Base-by-base conservation (phyloP, 2,329 filamentous ascomycete genomes). In the Xylariaceae sp. region DNA sequence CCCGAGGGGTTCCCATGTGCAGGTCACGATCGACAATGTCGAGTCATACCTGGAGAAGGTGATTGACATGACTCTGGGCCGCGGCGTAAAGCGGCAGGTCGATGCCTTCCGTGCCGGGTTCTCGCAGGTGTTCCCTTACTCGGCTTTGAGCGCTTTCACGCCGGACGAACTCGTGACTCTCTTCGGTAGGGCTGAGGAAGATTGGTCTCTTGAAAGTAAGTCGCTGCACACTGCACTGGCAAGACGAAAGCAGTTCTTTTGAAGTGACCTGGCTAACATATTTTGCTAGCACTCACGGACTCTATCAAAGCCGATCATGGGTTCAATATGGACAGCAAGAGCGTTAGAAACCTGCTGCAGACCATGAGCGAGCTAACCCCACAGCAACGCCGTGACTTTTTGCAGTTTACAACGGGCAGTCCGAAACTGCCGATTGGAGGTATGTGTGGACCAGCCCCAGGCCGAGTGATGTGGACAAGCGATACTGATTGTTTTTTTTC, bases 271-370 rank as follows among this genome's bases (percentile, higher is more conserved):
- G 29, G 42, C 34, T 55, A 42, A 51, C 47, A 18, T 44, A 32
- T 30, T 40, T 46, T n/a, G 34, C 30, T 44, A 92, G 87, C 92
- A 43, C 78, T 98, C 28, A 94, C 94, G 78, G 92, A 98, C 59
- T 96, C 90, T 1, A 90, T 98, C 68, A 98, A 98, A 68, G 92
- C 92, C 18, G 92, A 98, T 54, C 92, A 98, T 59, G 92, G 92
- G 7, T 98, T 87, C 70, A 98, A 97, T 54, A 92, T 98, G 78
- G 92, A 98, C 60, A 97, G 90, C 71, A 86, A 83, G 67, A 96
- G 85, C 56, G 88, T 98, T 33, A 88, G 83, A 55, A 97, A 98
- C 55, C 63, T 98, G 50, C 73, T 98, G 13, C 88, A 96, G 55
- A 83, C 83, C 8, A 97, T 98, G 92, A 96, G 88, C 60, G 85